A percentile compares a stretch with the other conserved stretches of the same genome.
These are phyloP conservation scores for Aspergillus sp. DNA, from an alignment of 2,329 filamentous ascomycete genomes.

Conservation along the genomic window DNA sequence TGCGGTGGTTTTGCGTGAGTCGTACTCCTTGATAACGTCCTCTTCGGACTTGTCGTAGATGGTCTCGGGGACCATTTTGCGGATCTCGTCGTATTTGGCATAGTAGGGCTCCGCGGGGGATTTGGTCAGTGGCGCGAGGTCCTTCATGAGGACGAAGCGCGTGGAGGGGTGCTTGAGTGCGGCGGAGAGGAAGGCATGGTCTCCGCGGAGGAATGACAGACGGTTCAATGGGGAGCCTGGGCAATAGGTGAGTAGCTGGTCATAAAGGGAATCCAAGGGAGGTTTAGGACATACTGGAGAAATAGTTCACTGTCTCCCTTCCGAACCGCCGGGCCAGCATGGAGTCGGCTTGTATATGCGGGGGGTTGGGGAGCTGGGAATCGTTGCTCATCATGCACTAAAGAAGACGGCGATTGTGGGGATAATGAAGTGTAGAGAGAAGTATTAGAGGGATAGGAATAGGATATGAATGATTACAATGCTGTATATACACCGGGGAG, in stretches of 20 bases:
- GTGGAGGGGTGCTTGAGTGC: conserved; percentile 51
- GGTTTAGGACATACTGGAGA: conserved; percentile 43
- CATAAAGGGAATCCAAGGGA: neutral
- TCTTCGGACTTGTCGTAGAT: conserved; percentile 73
- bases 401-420: neutral
- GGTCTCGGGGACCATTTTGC: conserved; percentile 68
- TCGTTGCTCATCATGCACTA: conserved; percentile 29
- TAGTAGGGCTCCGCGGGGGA: conserved; percentile 66
- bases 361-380: conserved; percentile 57
- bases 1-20: conserved; percentile 68
- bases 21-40: conserved; percentile 70
- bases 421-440: neutral
- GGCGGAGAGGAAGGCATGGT: conserved; percentile 50
- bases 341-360: conserved; percentile 61
- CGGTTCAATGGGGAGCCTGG: conserved; percentile 53
- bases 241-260: neutral
- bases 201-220: conserved; percentile 52
- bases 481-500: neutral
- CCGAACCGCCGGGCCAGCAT: conserved; percentile 53
- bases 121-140: conserved; percentile 72
- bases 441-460: neutral
- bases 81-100: conserved; percentile 68
- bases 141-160: conserved; percentile 74
- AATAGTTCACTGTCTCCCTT: conserved; percentile 55
- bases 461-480: neutral